phyloP scores from a whole-genome alignment of 1,284 basidiomycete species.

The Porogramme epimiltina region DNA sequence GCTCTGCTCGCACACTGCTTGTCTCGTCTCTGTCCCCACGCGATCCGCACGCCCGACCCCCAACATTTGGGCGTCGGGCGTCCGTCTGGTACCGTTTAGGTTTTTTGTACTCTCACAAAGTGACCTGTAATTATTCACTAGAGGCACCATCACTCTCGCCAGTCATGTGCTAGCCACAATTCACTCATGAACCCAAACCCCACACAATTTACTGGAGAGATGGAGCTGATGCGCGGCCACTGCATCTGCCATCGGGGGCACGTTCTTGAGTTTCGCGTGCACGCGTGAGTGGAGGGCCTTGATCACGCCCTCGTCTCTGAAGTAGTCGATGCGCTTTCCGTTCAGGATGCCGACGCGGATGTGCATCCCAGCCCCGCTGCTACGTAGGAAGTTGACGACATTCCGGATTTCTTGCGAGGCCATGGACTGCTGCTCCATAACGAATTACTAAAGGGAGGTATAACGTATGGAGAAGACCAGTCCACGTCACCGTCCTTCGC shows the following conservation, averaged over 20 bases:
- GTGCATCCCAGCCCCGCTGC: constrained; percentile 87
- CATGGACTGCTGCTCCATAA: constrained; percentile 71
- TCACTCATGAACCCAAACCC: too few relatives aligned
- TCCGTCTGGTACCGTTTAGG: too few relatives aligned
- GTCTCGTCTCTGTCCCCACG: too few relatives aligned
- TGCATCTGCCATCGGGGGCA: constrained; percentile 77
- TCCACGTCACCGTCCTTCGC: too few relatives aligned
- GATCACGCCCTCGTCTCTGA: constrained; percentile 94
- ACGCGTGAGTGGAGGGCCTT: constrained; percentile 91
- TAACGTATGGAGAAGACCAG: constrained; percentile 8
- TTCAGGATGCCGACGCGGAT: constrained; percentile 88
- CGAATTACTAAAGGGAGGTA: constrained; percentile 15
- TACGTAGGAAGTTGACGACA: constrained; percentile 84
- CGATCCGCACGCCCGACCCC: too few relatives aligned
- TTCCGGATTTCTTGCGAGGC: constrained; percentile 79
- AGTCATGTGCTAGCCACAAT: too few relatives aligned
- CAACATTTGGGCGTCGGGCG: too few relatives aligned
- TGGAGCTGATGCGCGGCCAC: constrained; percentile 77
- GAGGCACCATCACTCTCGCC: too few relatives aligned
- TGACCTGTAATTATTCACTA: too few relatives aligned
- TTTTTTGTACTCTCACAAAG: too few relatives aligned
- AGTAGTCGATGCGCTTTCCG: constrained; percentile 96
- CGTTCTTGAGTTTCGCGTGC: constrained; percentile 88
- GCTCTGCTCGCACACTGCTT: too few relatives aligned
- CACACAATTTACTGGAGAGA: too few relatives aligned